Evolutionary conservation across 768 basidiomycete species (phyloP), one percentile per base, ranked within the genome.

Genomic region (Mycena chlorophos): DNA sequence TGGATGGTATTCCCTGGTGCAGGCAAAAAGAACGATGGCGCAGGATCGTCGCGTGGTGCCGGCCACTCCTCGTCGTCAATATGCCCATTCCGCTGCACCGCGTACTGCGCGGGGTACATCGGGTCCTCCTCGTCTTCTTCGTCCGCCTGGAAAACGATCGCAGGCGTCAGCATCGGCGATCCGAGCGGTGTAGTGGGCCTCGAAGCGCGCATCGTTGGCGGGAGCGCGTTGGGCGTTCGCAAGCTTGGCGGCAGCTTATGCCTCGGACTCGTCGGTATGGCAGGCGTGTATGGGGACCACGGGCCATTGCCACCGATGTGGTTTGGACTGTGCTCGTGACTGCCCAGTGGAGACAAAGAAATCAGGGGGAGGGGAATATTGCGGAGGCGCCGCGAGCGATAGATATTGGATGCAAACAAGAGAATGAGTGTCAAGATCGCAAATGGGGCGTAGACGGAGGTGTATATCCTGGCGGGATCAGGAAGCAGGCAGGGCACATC

Each of bases 401-500:
- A 65, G 27, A 75, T 64, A 64, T 85, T 84, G 39, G 79, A 57
- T 28, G 78, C 52, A 37, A 82, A 61, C 23, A 88, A 66, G 3
- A 73, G 53, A 22, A 84, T 25, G 17, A 85, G 53, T 3, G 86
- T 83, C 31, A 89, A 58, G 53, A 82, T 37, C n/a, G 83, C 66
- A 37, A 82, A 76, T 4, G 89, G 85, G n/a, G 83, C 56, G 69
- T 94, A 94, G 39, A 84, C 69, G 38, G 76, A 72, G 17, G 73
- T 72, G 69, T 88, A 86, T 29, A 91, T 79, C 20, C 73, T 73
- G 47, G 73, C 71, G 52, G 87, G 85, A 62, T 90, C 82, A 0
- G 94, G 94, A n/a, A 96, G 78, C 63, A 84, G 71, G 69, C 94
- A 97, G 0, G 84, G 79, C n/a, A 71, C 69, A 61, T 92, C 87